phyloP scores from a whole-genome alignment of 345 rosid genomes.

The Eucalyptus cloeziana region DNA sequence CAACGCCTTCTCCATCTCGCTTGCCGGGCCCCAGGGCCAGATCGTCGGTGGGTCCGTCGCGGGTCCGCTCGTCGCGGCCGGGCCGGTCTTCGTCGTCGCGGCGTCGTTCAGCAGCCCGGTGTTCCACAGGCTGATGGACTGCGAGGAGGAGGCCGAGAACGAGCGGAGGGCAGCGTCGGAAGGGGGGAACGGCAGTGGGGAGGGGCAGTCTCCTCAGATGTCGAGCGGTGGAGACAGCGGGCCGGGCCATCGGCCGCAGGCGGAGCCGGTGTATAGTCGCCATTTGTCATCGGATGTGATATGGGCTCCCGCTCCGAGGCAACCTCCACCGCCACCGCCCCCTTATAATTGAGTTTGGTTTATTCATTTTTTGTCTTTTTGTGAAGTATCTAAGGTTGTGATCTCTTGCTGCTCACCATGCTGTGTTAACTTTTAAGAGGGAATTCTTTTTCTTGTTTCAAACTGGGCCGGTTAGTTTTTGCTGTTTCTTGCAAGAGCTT shows the following conservation, averaged over 20 bases:
- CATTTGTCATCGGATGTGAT: background rate
- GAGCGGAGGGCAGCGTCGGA: slow-evolving; percentile 25
- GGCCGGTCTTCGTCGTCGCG: slow-evolving; percentile 62
- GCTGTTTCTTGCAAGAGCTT: background rate
- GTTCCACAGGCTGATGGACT: slow-evolving; percentile 43
- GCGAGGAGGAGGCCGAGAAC: slow-evolving; percentile 16
- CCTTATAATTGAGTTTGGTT: background rate
- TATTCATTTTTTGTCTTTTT: background rate
- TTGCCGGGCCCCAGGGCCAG: slow-evolving; percentile 95
- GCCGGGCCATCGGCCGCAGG: background rate
- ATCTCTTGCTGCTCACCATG: background rate
- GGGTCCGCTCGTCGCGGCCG: slow-evolving; percentile 60
- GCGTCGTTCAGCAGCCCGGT: slow-evolving; percentile 71
- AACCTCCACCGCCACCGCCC: background rate
- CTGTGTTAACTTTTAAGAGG: background rate
- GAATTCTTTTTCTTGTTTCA: background rate
- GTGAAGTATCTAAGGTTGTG: background rate
- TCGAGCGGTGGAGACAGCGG: slow-evolving; percentile 30
- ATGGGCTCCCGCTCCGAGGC: background rate
- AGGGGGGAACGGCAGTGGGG: slow-evolving; percentile 11
- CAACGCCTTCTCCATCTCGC: slow-evolving; percentile 46
- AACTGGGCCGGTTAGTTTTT: background rate
- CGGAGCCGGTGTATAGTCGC: background rate
- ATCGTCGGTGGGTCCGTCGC: slow-evolving; percentile 81
- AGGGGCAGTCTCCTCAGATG: slow-evolving; percentile 38